These are phyloP conservation scores for Syzygium grande DNA, from an alignment of 345 rosid genomes.

Conservation along the genomic window DNA sequence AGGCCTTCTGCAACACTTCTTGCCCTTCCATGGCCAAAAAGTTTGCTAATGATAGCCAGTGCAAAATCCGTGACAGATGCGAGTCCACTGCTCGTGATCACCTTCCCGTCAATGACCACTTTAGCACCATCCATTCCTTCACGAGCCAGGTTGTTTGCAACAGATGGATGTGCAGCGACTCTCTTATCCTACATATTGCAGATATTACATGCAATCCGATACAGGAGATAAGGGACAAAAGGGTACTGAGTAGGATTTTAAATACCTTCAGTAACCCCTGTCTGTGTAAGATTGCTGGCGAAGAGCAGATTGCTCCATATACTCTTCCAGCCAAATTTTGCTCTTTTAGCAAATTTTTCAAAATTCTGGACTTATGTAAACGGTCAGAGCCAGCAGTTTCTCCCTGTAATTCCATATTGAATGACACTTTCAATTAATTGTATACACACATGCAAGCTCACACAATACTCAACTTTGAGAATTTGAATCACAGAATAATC, in stretches of 20 bases:
- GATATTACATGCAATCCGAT: not conserved
- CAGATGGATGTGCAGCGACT: conserved; percentile 46
- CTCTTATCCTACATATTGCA: conserved; percentile 43
- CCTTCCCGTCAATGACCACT: conserved; percentile 78
- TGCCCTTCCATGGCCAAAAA: conserved; percentile 80
- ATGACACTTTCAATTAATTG: not conserved
- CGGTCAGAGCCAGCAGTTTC: conserved; percentile 51
- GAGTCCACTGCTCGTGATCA: conserved; percentile 76
- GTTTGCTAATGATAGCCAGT: conserved; percentile 61
- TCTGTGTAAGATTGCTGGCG: conserved; percentile 41
- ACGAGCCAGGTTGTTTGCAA: conserved; percentile 13
- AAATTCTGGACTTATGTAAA: conserved; percentile 57
- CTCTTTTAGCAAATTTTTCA: conserved; percentile 75
- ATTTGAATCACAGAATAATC: not conserved
- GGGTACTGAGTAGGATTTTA: not conserved
- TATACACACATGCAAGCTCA: not conserved
- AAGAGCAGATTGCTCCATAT: conserved; percentile 70
- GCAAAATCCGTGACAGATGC: conserved; percentile 58
- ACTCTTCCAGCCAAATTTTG: conserved; percentile 57
- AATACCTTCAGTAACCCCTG: conserved; percentile 73
- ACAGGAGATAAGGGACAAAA: not conserved
- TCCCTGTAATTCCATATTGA: conserved; percentile 37
- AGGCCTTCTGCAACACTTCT: conserved; percentile 88
- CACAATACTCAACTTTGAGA: not conserved
- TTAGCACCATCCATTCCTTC: conserved; percentile 37